These are phyloP conservation scores for Turritis glabra DNA, from an alignment of 345 rosid species.

Conservation along the genomic window DNA sequence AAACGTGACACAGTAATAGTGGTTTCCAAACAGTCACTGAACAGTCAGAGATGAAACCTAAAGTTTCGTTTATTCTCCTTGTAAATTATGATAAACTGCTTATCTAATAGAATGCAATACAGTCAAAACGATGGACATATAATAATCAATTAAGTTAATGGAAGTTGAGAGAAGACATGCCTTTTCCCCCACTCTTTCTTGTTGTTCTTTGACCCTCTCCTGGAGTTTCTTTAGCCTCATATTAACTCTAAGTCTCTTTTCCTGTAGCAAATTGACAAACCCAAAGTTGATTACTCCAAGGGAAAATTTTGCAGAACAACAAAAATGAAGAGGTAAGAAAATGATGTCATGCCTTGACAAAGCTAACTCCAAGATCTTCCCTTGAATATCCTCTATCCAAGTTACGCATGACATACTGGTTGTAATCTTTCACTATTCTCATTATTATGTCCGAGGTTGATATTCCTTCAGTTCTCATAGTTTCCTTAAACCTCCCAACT, in stretches of 20 bases:
- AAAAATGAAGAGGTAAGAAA: neutral
- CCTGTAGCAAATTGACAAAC: slow-evolving; percentile 49
- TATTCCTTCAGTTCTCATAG: slow-evolving; percentile 89
- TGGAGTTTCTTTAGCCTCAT: slow-evolving; percentile 88
- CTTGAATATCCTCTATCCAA: slow-evolving; percentile 90
- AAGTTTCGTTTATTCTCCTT: neutral
- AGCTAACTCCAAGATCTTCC: slow-evolving; percentile 94
- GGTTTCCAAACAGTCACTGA: neutral
- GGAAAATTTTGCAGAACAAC: neutral
- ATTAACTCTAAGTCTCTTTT: slow-evolving; percentile 89
- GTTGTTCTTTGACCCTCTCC: slow-evolving; percentile 91
- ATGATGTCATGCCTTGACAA: slow-evolving; percentile 61
- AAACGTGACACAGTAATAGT: slow-evolving; percentile 16
- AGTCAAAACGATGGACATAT: neutral
- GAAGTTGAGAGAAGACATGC: slow-evolving; percentile 41
- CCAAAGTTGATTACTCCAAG: slow-evolving; percentile 10
- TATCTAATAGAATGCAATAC: slow-evolving; percentile 3
- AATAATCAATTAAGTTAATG: slow-evolving; percentile 9
- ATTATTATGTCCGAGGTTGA: slow-evolving; percentile 91
- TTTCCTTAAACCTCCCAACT: slow-evolving; percentile 86
- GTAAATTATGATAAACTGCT: neutral
- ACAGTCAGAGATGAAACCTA: neutral
- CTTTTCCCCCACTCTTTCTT: slow-evolving; percentile 88
- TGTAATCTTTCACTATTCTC: slow-evolving; percentile 94
- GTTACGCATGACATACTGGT: slow-evolving; percentile 93